Percentiles rank a stretch among this genome's conserved stretches.
Evolutionary conservation across 140 eudicot genomes (phyloP).

Genomic region (Flaveria floridana): DNA sequence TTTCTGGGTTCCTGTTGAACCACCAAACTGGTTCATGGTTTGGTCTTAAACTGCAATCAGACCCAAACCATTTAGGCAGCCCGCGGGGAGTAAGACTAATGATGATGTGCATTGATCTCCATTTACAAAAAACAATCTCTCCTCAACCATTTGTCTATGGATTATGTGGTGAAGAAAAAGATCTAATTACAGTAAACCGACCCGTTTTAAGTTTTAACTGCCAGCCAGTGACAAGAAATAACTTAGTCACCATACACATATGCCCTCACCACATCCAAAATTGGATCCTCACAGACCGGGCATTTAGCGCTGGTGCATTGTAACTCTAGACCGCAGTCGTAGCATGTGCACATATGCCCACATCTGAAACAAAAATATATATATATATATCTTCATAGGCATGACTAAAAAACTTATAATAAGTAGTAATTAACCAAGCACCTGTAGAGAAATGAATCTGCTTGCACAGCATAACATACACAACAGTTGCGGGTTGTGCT

Average conservation of each 20-base stretch:
- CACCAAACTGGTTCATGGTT: not conserved
- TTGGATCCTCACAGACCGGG: conserved; percentile 56
- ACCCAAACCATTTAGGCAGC: not conserved
- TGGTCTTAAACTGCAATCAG: not conserved
- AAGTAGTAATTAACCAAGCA: conserved; percentile 18
- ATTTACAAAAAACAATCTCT: conserved; percentile 9
- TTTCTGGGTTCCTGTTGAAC: not conserved
- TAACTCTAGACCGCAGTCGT: conserved; percentile 56
- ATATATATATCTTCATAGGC: not conserved
- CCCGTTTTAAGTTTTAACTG: not conserved
- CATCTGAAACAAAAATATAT: conserved; percentile 41
- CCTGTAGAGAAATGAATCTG: conserved; percentile 68
- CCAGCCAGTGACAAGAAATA: not conserved
- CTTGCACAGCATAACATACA: conserved; percentile 52
- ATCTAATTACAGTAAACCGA: not conserved
- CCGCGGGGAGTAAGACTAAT: not conserved
- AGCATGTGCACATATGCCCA: conserved; percentile 81
- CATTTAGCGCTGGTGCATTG: conserved; percentile 55
- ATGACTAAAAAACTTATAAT: not conserved
- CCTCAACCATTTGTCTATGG: conserved; percentile 4
- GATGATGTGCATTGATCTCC: not conserved
- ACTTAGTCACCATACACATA: conserved; percentile 4
- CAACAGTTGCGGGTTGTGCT: conserved; percentile 39
- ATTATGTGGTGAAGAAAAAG: not conserved
- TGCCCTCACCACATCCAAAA: conserved; percentile 55